phyloP scores from a whole-genome alignment of 495 filamentous ascomycete species.

The Neurospora tetraspora region DNA sequence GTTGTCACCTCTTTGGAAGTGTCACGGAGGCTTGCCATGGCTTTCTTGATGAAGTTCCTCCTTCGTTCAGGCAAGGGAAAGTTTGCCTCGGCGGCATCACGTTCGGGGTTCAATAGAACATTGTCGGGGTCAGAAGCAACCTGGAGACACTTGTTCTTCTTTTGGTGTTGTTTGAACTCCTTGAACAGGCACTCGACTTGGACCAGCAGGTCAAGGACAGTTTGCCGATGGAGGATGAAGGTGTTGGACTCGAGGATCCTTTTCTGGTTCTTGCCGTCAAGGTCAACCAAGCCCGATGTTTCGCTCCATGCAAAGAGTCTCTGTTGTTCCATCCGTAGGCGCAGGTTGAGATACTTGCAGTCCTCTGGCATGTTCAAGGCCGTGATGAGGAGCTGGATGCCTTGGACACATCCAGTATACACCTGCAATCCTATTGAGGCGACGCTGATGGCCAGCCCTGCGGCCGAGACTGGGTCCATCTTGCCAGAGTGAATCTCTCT shows the following conservation, averaged over 20 bases:
- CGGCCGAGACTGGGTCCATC: constrained; percentile 32
- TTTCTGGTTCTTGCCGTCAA: constrained; percentile 20
- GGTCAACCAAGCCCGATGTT: constrained; percentile 32
- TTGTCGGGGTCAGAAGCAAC: constrained; percentile 18
- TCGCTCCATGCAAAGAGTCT: constrained; percentile 38
- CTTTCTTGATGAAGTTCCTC: constrained; percentile 31
- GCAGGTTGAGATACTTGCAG: constrained; percentile 32
- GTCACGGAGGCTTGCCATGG: constrained; percentile 24
- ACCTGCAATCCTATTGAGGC: constrained; percentile 32
- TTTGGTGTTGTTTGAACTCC: constrained; percentile 33
- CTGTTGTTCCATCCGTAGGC: constrained; percentile 37
- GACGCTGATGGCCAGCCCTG: constrained; percentile 32
- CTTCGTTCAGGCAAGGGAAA: constrained; percentile 24
- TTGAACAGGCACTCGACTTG: constrained; percentile 35
- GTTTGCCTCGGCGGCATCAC: constrained; percentile 27
- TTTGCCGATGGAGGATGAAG: constrained; percentile 33
- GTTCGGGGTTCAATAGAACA: constrained; percentile 24
- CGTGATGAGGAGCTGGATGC: constrained; percentile 34
- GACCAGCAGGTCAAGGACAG: constrained; percentile 32
- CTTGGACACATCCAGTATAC: constrained; percentile 32
- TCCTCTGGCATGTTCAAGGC: constrained; percentile 32
- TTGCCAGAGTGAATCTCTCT: not conserved
- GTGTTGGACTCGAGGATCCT: constrained; percentile 32
- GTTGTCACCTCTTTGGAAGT: constrained; percentile 19
- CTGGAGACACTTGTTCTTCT: constrained; percentile 22